A percentile compares a stretch with the other conserved stretches of the same genome.
Conservation (phyloP, 2,329 filamentous ascomycete species). For the Didymella keratinophila region DNA sequence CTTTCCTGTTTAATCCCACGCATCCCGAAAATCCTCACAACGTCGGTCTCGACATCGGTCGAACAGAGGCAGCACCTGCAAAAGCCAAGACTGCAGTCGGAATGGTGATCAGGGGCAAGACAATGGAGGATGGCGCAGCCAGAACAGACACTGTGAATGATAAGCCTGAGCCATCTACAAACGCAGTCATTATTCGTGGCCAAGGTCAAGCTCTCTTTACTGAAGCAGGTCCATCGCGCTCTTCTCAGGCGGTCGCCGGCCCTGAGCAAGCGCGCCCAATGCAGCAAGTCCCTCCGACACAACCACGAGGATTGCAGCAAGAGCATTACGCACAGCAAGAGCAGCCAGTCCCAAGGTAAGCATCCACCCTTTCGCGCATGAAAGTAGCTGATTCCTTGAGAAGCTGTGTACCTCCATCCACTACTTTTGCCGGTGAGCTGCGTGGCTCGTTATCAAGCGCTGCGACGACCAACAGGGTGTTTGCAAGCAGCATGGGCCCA, state of each 20-base stretch:
- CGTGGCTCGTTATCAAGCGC: neutral
- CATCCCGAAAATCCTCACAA: slow-evolving; percentile 29
- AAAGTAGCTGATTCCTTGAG: neutral
- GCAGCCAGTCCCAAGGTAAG: slow-evolving; percentile 18
- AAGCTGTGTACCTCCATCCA: neutral
- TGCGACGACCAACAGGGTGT: neutral
- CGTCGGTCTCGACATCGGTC: slow-evolving; percentile 21
- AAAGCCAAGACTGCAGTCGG: neutral
- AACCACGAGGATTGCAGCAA: neutral
- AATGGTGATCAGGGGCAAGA: neutral
- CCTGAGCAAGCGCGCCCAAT: neutral
- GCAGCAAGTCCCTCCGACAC: neutral
- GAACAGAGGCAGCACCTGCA: neutral
- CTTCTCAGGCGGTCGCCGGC: neutral
- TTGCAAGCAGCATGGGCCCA: neutral
- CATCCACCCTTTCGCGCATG: neutral
- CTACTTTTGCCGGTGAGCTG: slow-evolving; percentile 13
- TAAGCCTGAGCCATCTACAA: neutral
- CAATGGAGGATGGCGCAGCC: neutral
- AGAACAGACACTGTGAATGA: neutral
- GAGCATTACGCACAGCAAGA: slow-evolving; percentile 8
- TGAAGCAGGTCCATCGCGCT: neutral
- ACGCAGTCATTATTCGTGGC: neutral
- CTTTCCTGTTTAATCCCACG: slow-evolving; percentile 29
- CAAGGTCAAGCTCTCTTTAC: neutral